Conservation (phyloP, 140 eudicot genomes). For the Bidens hawaiensis region DNA sequence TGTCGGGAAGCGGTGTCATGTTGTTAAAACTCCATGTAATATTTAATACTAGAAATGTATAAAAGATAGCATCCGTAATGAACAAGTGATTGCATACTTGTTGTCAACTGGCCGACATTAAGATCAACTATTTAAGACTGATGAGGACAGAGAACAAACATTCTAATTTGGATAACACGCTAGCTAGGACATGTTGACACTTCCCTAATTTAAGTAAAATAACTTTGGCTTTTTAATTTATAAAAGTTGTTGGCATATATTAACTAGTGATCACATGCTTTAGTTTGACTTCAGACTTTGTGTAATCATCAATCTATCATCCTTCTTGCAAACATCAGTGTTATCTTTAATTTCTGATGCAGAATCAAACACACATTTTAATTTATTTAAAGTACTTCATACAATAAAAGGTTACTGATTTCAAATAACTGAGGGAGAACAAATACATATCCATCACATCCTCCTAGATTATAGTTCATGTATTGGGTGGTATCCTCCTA, state of each 20-base stretch:
- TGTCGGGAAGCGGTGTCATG: too few species aligned
- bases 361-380: background rate
- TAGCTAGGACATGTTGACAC: background rate
- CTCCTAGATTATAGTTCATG: background rate
- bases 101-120: background rate
- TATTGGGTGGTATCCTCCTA: background rate
- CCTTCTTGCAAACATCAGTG: background rate
- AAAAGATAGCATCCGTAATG: background rate
- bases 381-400: background rate
- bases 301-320: background rate
- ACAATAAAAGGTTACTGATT: background rate
- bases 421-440: background rate
- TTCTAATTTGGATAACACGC: background rate
- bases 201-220: background rate
- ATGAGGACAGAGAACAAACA: background rate
- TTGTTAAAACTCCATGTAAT: too few species aligned
- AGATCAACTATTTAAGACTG: background rate
- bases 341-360: background rate
- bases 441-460: background rate
- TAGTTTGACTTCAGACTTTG: background rate
- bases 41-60: background rate
- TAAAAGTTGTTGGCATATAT: background rate
- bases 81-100: background rate
- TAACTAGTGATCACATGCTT: background rate
- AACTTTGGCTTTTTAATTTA: too few species aligned